These are phyloP conservation scores for Verticillium zaregamsianum DNA, from an alignment of 2,329 filamentous ascomycete species.

Conservation along the genomic window DNA sequence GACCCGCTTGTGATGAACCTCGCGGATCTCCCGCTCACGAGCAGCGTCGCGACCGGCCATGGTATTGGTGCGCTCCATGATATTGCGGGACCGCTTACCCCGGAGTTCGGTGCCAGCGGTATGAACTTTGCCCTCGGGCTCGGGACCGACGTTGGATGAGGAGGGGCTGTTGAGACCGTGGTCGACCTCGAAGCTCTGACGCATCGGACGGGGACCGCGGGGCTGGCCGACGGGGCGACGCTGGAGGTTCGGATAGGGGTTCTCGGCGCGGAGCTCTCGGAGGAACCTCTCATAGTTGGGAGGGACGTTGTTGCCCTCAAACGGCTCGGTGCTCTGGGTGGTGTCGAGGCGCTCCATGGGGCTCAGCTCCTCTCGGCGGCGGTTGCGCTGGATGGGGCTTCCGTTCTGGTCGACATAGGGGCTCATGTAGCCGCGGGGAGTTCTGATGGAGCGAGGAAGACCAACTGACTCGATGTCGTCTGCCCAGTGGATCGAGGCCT, in stretches of 20 bases:
- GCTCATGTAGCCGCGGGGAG: background rate
- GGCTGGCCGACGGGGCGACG: background rate
- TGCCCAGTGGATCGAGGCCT: background rate
- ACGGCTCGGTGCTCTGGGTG: background rate
- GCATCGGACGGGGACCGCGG: background rate
- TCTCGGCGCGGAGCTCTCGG: background rate
- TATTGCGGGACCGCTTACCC: slow-evolving; percentile 6
- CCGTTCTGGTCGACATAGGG: background rate
- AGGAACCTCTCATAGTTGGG: background rate
- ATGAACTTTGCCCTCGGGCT: background rate
- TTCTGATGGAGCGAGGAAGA: background rate
- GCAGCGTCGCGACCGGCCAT: slow-evolving; percentile 10
- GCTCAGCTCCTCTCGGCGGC: background rate
- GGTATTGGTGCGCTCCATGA: slow-evolving; percentile 7
- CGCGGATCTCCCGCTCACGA: slow-evolving; percentile 8
- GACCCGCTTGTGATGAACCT: background rate
- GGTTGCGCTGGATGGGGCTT: background rate
- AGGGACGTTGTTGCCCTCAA: background rate
- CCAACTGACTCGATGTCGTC: background rate
- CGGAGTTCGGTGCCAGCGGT: background rate
- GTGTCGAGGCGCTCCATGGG: background rate
- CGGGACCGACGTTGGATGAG: background rate
- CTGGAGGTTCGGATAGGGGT: background rate
- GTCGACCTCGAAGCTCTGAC: background rate
- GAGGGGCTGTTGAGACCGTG: background rate